Evolutionary conservation across 441 rosid genomes (phyloP).

Genomic region (Hypseocharis bilobata): DNA sequence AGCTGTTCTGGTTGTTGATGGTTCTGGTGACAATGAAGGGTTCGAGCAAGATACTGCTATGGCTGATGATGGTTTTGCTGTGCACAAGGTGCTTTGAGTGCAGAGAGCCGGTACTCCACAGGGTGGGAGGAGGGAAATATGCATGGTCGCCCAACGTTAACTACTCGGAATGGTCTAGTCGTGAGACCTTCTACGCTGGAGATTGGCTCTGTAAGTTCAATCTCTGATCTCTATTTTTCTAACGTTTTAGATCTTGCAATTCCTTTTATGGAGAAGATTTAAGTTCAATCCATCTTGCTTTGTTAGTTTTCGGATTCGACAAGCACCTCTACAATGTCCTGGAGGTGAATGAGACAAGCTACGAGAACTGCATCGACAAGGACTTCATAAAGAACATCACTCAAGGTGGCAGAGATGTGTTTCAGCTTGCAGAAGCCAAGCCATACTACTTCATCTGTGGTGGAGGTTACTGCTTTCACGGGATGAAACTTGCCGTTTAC

Average conservation of each 20-base stretch:
- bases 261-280: no score
- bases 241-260: no score
- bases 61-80: neutral
- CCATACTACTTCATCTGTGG: conserved; percentile 41
- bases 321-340: conserved; percentile 30
- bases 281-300: neutral
- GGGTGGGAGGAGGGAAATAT: conserved; percentile 33
- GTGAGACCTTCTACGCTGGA: conserved; percentile 25
- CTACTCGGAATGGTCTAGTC: conserved; percentile 32
- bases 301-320: conserved; percentile 35
- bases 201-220: conserved; percentile 38
- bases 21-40: no score
- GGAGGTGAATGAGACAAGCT: conserved; percentile 40
- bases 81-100: neutral
- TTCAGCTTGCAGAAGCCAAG: conserved; percentile 33
- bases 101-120: conserved; percentile 15
- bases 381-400: conserved; percentile 37
- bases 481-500: conserved; percentile 33
- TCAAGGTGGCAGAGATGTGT: conserved; percentile 41
- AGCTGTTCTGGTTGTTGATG: no score
- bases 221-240: no score
- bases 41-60: neutral
- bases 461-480: conserved; percentile 29
- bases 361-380: conserved; percentile 24
- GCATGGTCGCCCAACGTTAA: conserved; percentile 27